Evolutionary conservation across 176 grass and related monocot species (phyloP).

Genomic region (Cenchrus purpureus): DNA sequence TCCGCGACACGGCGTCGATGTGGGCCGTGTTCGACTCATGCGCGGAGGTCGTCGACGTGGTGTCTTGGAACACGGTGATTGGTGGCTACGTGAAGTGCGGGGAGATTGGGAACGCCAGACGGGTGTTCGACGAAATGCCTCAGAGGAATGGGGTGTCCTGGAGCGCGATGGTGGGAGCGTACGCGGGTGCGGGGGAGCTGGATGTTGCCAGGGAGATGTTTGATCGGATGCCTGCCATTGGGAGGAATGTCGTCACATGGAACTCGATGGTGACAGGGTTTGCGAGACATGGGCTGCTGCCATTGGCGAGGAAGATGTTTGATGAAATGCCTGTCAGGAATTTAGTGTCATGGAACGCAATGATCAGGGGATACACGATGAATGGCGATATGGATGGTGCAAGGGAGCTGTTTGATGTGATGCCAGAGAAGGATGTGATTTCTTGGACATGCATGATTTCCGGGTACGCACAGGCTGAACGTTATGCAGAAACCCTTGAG

Average conservation of each 20-base stretch:
- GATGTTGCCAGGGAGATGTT: conserved; percentile 66
- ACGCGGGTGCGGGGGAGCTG: conserved; percentile 50
- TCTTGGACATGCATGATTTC: conserved; percentile 82
- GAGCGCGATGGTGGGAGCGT: conserved; percentile 66
- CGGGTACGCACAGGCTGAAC: conserved; percentile 56
- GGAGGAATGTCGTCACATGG: conserved; percentile 65
- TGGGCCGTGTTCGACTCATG: conserved; percentile 54
- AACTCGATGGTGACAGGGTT: conserved; percentile 69
- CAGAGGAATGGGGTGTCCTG: conserved; percentile 67
- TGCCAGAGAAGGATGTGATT: conserved; percentile 65
- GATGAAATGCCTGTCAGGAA: conserved; percentile 67
- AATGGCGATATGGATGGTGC: conserved; percentile 53
- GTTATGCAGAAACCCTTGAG: conserved; percentile 52
- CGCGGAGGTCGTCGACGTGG: conserved; percentile 50
- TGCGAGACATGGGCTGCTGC: conserved; percentile 55
- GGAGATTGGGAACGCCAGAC: conserved; percentile 43
- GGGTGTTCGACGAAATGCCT: conserved; percentile 63
- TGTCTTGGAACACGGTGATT: conserved; percentile 77
- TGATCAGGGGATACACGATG: conserved; percentile 60
- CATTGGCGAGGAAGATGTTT: conserved; percentile 72
- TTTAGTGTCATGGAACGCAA: conserved; percentile 71
- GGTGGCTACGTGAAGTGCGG: conserved; percentile 57
- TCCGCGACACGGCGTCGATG: conserved; percentile 56
- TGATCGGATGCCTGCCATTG: conserved; percentile 57
- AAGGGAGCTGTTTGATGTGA: conserved; percentile 53